These are phyloP conservation scores for Castanea crenata DNA, from an alignment of 306 rosid species.

Conservation along the genomic window DNA sequence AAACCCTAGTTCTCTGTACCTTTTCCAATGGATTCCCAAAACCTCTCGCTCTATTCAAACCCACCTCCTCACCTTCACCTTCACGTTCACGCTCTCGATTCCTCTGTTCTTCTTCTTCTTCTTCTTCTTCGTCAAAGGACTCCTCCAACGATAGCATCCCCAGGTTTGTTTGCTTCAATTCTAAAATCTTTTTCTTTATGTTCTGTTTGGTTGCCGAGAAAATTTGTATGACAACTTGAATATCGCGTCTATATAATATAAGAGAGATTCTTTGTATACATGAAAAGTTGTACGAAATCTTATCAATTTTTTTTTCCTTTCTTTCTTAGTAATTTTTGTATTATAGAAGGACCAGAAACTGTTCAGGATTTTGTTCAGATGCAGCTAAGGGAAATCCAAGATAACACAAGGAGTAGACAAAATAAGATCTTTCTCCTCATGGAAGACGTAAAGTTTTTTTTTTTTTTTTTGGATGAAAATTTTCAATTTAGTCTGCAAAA, in stretches of 20 bases:
- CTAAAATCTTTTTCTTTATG: background rate
- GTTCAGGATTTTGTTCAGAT: conserved; percentile 91
- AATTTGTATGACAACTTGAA: background rate
- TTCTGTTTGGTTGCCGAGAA: conserved; percentile 3
- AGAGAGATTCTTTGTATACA: background rate
- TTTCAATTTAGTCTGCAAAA: no score
- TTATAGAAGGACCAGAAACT: conserved; percentile 96
- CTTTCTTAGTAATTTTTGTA: conserved; percentile 66
- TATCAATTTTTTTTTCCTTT: background rate
- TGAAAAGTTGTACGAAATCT: background rate
- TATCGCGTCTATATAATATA: no score
- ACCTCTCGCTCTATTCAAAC: conserved; percentile 24
- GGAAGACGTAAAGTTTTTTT: conserved; percentile 71
- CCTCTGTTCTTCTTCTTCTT: conserved; percentile 44
- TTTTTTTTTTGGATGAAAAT: no score
- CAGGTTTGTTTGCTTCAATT: conserved; percentile 36
- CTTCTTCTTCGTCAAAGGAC: conserved; percentile 61
- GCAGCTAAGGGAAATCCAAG: conserved; percentile 89
- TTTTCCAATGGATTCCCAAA: conserved; percentile 16
- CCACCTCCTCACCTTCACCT: conserved; percentile 26
- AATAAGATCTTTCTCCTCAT: conserved; percentile 87
- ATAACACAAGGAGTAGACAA: conserved; percentile 81
- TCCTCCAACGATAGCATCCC: conserved; percentile 47
- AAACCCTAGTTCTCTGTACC: conserved; percentile 18
- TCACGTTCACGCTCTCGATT: conserved; percentile 28